phyloP scores from a whole-genome alignment of 306 rosid species.

The Medicago lupulina region DNA sequence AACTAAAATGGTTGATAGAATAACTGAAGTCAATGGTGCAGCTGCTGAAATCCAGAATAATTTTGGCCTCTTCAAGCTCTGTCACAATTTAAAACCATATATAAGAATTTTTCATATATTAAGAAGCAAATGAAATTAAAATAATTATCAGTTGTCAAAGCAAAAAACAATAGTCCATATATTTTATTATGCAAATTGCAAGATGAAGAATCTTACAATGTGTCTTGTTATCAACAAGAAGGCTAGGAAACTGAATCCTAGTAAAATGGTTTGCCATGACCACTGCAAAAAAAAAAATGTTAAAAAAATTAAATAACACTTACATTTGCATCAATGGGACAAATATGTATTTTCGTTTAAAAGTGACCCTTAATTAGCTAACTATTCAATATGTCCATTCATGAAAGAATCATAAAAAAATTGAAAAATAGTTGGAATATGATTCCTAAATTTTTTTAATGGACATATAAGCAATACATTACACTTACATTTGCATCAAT shows the following conservation, averaged over 20 bases:
- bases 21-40: conserved; percentile 89
- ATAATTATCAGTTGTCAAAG: not conserved
- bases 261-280: conserved; percentile 87
- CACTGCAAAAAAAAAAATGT: conserved; percentile 65
- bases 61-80: conserved; percentile 87
- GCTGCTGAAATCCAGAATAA: conserved; percentile 92
- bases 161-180: not conserved
- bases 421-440: too few relatives aligned
- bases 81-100: conserved; percentile 46
- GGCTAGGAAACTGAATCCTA: conserved; percentile 72
- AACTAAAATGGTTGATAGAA: conserved; percentile 83
- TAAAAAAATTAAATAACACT: not conserved
- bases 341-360: conserved; percentile 20
- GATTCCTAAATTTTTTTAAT: not conserved
- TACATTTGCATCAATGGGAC: conserved; percentile 7
- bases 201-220: conserved; percentile 61
- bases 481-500: not conserved
- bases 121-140: conserved; percentile 5
- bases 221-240: conserved; percentile 76
- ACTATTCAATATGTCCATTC: conserved; percentile 28
- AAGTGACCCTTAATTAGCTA: conserved; percentile 31
- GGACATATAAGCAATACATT: not conserved
- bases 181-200: not conserved
- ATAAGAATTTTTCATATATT: conserved; percentile 35
- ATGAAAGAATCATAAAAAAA: not conserved